These are phyloP conservation scores for Selenicereus undatus DNA, from an alignment of 148 eudicot species.

Conservation along the genomic window DNA sequence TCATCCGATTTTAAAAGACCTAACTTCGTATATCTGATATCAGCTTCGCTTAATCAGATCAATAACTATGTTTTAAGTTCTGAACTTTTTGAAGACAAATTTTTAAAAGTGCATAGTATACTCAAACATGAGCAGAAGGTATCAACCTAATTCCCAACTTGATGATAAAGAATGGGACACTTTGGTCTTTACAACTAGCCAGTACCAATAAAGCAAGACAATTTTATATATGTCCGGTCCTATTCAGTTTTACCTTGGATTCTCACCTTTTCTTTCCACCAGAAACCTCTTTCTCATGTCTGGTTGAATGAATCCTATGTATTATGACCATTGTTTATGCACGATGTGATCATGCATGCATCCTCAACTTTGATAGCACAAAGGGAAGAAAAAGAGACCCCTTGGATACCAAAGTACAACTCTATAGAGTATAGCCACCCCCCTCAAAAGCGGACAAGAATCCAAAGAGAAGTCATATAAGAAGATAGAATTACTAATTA, in stretches of 20 bases:
- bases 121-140: neutral
- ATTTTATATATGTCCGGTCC: conserved; percentile 9
- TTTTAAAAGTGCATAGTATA: too few relatives aligned
- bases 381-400: neutral
- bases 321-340: conserved; percentile 14
- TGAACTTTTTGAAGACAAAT: too few relatives aligned
- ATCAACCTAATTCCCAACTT: neutral
- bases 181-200: neutral
- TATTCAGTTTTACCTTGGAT: conserved; percentile 29
- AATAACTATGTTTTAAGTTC: too few relatives aligned
- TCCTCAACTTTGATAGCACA: conserved; percentile 7
- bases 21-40: neutral
- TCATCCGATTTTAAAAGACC: neutral
- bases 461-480: conserved; percentile 26
- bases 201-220: neutral
- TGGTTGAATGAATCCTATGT: conserved; percentile 30
- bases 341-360: conserved; percentile 34
- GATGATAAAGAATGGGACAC: neutral
- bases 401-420: conserved; percentile 28
- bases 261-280: conserved; percentile 19
- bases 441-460: conserved; percentile 3
- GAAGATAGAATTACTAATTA: conserved; percentile 1
- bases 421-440: neutral
- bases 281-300: conserved; percentile 27
- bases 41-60: too few relatives aligned